Evolutionary conservation across 2,329 filamentous ascomycete genomes (phyloP), one percentile per base, ranked within the genome.

Genomic region (Fusarium sp.): DNA sequence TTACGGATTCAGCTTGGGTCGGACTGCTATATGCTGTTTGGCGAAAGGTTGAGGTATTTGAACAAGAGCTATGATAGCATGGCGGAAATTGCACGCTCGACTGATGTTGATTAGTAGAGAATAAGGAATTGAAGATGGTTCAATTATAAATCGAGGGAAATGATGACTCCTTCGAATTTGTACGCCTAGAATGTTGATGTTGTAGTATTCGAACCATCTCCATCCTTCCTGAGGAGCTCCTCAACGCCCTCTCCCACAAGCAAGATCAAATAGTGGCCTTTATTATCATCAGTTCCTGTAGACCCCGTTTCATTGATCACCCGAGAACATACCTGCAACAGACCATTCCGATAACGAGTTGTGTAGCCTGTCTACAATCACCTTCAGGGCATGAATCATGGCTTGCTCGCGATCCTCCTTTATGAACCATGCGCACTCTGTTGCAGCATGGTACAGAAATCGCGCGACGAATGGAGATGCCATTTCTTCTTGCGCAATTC

Each of bases 361-460:
- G 5, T 22, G n/a, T 7, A 70, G 45, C 2, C 62, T 53, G 3
- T 5, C 11, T 1, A 69, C 15, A 28, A 70, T 57, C 4, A 65
- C 39, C 19, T 49, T 21, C 17, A 71, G 33, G 2, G 61, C 55
- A 24, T 54, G 42, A n/a, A 33, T 42, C 54, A 70, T 67, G 4
- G 39, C 21, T 5, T 51, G 53, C 6, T 70, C 57, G n/a, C 64
- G 51, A 31, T 71, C 55, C 56, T 74, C 70, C 3, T 51, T 54
- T 3, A 73, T 57, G 28, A 72, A 68, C 65, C 67, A 71, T 14
- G 62, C 59, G 13, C 70, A 73, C 24, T 71, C 68, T 0, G 62
- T 72, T 0, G 65, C 68, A 13, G 65, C 60, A 46, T 65, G 57
- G 22, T 73, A 73, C 1, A 69, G 59, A 14, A 50, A 64, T 6